Conservation (phyloP, 805 yeast genomes). For the Yarrowia sp. region DNA sequence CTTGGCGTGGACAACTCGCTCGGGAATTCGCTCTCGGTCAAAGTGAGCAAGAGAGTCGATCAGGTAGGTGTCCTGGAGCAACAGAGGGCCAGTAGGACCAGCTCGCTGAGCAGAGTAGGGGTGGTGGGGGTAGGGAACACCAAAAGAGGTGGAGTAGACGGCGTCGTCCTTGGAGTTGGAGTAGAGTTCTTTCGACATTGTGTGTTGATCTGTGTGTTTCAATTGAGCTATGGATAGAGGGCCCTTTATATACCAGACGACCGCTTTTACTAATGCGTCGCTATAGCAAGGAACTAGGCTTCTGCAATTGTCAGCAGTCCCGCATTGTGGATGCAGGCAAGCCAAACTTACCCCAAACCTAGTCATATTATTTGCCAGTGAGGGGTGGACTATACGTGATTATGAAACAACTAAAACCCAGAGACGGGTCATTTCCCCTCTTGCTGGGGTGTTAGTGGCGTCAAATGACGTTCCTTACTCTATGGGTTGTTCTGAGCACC, state of each 20-base stretch:
- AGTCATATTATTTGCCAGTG: not conserved
- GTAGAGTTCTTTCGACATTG: constrained; percentile 13
- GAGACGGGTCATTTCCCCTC: not conserved
- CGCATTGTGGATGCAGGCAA: not conserved
- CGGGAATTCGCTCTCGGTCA: constrained; percentile 87
- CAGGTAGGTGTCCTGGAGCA: constrained; percentile 77
- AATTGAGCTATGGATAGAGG: not conserved
- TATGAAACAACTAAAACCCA: no score
- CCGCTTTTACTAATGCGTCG: not conserved
- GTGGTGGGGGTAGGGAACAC: constrained; percentile 28
- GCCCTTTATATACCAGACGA: not conserved
- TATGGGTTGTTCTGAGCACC: no score
- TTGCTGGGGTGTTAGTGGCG: no score
- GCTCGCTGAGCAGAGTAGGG: constrained; percentile 47
- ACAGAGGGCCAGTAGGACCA: constrained; percentile 72
- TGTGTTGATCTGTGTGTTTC: not conserved
- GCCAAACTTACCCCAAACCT: not conserved
- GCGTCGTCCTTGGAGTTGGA: constrained; percentile 17
- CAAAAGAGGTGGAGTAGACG: constrained; percentile 25
- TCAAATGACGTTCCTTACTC: no score
- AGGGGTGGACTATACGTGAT: constrained; percentile 5
- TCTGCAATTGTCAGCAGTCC: not conserved
- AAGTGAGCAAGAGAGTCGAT: constrained; percentile 82
- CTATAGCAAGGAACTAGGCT: not conserved
- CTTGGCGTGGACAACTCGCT: constrained; percentile 90